phyloP scores from a whole-genome alignment of 805 yeast species.

The Aciculoconidium aculeatum region DNA sequence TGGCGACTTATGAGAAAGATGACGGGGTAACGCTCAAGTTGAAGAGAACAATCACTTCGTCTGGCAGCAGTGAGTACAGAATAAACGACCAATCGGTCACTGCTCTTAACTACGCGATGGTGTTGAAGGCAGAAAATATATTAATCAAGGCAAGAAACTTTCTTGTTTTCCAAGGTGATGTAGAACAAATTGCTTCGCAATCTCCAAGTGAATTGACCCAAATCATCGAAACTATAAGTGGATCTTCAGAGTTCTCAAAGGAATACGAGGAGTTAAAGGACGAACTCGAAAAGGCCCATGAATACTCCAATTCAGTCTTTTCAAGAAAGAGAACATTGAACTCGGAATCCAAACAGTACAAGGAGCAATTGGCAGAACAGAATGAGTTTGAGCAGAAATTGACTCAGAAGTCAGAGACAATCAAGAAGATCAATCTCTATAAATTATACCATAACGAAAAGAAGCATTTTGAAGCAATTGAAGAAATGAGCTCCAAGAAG shows the following conservation, averaged over 20 bases:
- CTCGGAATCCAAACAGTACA: constrained; percentile 72
- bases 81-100: constrained; percentile 58
- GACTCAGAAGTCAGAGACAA: constrained; percentile 40
- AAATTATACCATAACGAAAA: constrained; percentile 57
- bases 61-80: constrained; percentile 63
- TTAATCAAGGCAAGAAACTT: constrained; percentile 86
- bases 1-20: constrained; percentile 65
- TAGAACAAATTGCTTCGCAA: constrained; percentile 87
- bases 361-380: constrained; percentile 68
- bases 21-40: constrained; percentile 55
- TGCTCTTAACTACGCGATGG: constrained; percentile 57
- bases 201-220: constrained; percentile 68
- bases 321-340: constrained; percentile 64
- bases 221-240: constrained; percentile 77
- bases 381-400: constrained; percentile 56
- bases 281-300: constrained; percentile 60
- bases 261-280: constrained; percentile 65
- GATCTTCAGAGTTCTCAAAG: constrained; percentile 59
- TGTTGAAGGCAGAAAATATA: constrained; percentile 73
- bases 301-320: constrained; percentile 55
- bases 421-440: constrained; percentile 52
- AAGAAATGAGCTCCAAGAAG: constrained; percentile 30
- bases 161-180: constrained; percentile 94
- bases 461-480: constrained; percentile 29
- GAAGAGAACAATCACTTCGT: constrained; percentile 52